Percentiles rank a stretch among this genome's conserved stretches.
Evolutionary conservation across 2,329 filamentous ascomycete genomes (phyloP).

Genomic region (Pseudogymnoascus verrucosus): DNA sequence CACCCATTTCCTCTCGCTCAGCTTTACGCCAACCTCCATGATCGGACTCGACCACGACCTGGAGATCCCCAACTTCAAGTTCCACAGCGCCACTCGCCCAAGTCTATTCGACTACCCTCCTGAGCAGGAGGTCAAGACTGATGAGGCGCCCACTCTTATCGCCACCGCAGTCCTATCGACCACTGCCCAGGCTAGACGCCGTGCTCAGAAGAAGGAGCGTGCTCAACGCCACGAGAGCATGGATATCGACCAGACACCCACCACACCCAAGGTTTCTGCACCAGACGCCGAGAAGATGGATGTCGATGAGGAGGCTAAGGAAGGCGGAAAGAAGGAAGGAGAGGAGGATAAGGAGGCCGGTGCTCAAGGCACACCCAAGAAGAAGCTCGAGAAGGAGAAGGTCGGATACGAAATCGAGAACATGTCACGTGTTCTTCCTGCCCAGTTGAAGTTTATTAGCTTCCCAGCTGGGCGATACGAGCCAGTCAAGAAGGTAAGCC

Average conservation of each 20-base stretch:
- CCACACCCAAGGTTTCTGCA: slow-evolving; percentile 54
- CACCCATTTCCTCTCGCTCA: slow-evolving; percentile 91
- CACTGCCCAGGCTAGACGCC: slow-evolving; percentile 90
- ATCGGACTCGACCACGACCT: slow-evolving; percentile 92
- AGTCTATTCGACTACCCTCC: slow-evolving; percentile 98
- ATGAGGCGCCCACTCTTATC: slow-evolving; percentile 87
- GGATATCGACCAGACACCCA: slow-evolving; percentile 78
- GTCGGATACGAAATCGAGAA: slow-evolving; percentile 83
- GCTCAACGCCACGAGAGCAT: slow-evolving; percentile 87
- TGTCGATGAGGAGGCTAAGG: slow-evolving; percentile 52
- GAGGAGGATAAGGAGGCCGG: slow-evolving; percentile 56
- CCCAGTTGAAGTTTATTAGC: slow-evolving; percentile 90
- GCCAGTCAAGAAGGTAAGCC: slow-evolving; percentile 78
- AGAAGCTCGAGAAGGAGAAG: slow-evolving; percentile 93
- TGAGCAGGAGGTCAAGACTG: slow-evolving; percentile 88
- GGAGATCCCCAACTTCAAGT: slow-evolving; percentile 89
- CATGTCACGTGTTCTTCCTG: slow-evolving; percentile 88
- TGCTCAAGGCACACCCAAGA: slow-evolving; percentile 59
- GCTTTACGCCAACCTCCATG: slow-evolving; percentile 93
- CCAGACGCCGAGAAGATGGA: slow-evolving; percentile 80
- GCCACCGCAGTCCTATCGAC: slow-evolving; percentile 94
- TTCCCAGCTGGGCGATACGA: slow-evolving; percentile 87
- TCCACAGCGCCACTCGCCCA: slow-evolving; percentile 87
- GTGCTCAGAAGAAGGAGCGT: slow-evolving; percentile 88
- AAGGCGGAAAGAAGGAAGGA: slow-evolving; percentile 37